Conservation (phyloP, 306 rosid genomes). For the Lablab purpureus region DNA sequence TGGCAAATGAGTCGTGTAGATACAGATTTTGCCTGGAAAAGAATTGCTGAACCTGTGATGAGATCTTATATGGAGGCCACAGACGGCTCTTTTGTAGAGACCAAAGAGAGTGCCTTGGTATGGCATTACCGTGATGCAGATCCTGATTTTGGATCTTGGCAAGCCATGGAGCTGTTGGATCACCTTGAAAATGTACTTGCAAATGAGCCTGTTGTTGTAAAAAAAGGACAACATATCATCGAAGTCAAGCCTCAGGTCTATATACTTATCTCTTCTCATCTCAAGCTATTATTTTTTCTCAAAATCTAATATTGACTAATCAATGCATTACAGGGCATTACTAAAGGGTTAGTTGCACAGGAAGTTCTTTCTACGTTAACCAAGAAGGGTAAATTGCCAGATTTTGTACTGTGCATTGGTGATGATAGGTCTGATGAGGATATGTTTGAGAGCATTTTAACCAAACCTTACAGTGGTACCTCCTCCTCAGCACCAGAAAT, state of each 20-base stretch:
- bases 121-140: conserved; percentile 84
- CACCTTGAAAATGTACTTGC: conserved; percentile 88
- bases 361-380: conserved; percentile 48
- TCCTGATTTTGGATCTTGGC: conserved; percentile 87
- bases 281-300: conserved; percentile 18
- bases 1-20: conserved; percentile 69
- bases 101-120: conserved; percentile 87
- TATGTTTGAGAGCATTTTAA: conserved; percentile 70
- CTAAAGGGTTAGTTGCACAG: conserved; percentile 51
- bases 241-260: conserved; percentile 93
- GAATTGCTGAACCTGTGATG: conserved; percentile 84
- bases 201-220: conserved; percentile 89
- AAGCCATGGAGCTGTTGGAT: conserved; percentile 79
- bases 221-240: conserved; percentile 78
- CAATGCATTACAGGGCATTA: conserved; percentile 51
- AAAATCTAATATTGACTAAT: conserved; percentile 23
- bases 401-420: conserved; percentile 57
- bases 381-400: conserved; percentile 33
- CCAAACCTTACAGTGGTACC: conserved; percentile 50
- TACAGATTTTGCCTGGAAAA: conserved; percentile 82
- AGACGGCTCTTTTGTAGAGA: conserved; percentile 82
- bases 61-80: conserved; percentile 79
- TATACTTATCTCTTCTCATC: conserved; percentile 31
- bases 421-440: conserved; percentile 61
- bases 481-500: conserved; percentile 63